Evolutionary conservation across 176 grass and related monocot genomes (phyloP), one percentile per base, ranked within the genome.

Genomic region (Tillandsia leiboldiana): DNA sequence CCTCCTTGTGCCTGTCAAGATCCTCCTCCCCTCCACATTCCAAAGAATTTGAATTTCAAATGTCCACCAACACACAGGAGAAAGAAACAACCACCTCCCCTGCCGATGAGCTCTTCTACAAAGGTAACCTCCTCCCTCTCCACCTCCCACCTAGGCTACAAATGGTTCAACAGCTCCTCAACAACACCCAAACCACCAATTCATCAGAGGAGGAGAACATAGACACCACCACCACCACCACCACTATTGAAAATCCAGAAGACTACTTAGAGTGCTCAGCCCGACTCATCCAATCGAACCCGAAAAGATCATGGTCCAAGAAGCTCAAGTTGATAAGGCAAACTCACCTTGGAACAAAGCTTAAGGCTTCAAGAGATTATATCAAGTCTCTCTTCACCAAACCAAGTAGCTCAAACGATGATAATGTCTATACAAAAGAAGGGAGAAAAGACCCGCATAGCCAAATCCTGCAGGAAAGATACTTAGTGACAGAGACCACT

Each of bases 101-200:
- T 11, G 89, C 90, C 0, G 94, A 99, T 76, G 94, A 99, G 79
- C 94, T 99, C 3, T 99, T 99, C 80, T 88, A 99, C 86, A 84
- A 87, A 79, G 94, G 94, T 48, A 99, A 93, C 22, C 84, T 97
- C 51, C 77, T 97, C 7, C 94, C 94, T 3, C 73, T 97, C 7
- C 89, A 87, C 65, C 79, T 96, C 1, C 86, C 92, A 9, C 88
- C 92, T 11, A 73, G 86, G 48, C 67, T 96, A 51, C 86, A 89
- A 64, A 83, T 96, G 77, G 83, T 92, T 67, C 86, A 89, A 75
- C 84, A 88, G 61, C 82, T 91, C 51, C 66, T 89, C 69, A 77
- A 84, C 17, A 61, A 61, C 56, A 61, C 7, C 24, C 28, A 13
- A 8, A 67, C 24, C 27, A 15, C 64, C 64, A 67, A 48, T 28